Evolutionary conservation across 176 grass and related monocot genomes (phyloP).

Genomic region (Pontederia paniculata): DNA sequence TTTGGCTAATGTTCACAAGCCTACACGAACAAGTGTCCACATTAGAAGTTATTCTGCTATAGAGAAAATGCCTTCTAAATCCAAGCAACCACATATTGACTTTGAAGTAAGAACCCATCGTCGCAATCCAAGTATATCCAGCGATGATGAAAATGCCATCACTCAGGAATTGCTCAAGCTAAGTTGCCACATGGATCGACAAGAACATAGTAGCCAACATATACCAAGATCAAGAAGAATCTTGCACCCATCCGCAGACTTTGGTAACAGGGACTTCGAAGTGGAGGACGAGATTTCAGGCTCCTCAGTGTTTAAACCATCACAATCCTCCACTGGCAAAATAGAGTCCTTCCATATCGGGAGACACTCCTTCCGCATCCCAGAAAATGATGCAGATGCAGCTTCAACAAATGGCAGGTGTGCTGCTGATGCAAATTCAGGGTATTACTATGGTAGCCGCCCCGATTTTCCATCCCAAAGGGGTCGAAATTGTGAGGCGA

Average conservation of each 20-base stretch:
- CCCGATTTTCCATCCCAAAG: background rate
- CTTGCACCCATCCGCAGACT: background rate
- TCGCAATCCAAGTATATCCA: background rate
- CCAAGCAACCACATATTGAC: background rate
- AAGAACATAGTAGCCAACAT: background rate
- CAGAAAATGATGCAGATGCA: background rate
- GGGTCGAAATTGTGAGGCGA: background rate
- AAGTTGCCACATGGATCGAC: background rate
- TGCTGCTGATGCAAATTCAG: background rate
- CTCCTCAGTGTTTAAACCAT: too few species aligned
- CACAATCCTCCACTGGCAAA: too few species aligned
- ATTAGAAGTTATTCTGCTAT: background rate
- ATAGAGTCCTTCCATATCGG: background rate
- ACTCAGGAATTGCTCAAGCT: background rate
- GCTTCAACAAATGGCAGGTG: background rate
- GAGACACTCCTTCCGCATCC: background rate
- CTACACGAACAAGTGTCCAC: background rate
- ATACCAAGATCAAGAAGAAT: background rate
- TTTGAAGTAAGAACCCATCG: background rate
- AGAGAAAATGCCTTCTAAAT: background rate
- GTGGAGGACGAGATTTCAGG: background rate
- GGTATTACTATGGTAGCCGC: background rate
- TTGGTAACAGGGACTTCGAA: background rate
- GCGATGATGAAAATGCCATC: slow-evolving; percentile 1
- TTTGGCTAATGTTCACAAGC: background rate